phyloP scores from a whole-genome alignment of 805 yeast genomes.

The Candida multigemmis region DNA sequence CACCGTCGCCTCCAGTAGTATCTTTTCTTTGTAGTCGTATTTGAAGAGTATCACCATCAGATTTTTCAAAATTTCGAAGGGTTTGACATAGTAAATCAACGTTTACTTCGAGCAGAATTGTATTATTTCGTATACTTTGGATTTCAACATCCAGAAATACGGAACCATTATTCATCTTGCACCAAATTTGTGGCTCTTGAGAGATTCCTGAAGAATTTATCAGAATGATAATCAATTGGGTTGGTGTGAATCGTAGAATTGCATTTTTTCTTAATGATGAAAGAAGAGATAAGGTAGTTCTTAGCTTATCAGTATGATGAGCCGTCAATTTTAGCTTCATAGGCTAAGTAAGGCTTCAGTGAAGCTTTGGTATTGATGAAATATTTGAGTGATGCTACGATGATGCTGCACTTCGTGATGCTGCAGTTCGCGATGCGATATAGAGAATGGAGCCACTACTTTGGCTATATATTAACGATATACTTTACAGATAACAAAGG shows the following conservation, averaged over 20 bases:
- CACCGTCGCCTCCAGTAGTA: conserved; percentile 11
- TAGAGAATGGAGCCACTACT: too few relatives aligned
- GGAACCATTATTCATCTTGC: conserved; percentile 37
- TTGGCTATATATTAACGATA: too few relatives aligned
- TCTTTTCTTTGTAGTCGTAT: conserved; percentile 43
- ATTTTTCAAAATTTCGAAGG: conserved; percentile 44
- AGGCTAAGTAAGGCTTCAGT: too few relatives aligned
- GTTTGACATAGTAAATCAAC: conserved; percentile 53
- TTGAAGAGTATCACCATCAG: conserved; percentile 41
- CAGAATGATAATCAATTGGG: conserved; percentile 41
- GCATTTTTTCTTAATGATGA: conserved; percentile 45
- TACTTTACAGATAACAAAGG: too few relatives aligned
- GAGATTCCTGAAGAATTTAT: conserved; percentile 29
- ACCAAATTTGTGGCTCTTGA: conserved; percentile 62
- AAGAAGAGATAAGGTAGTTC: conserved; percentile 40
- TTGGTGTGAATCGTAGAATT: conserved; percentile 45
- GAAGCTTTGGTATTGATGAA: too few relatives aligned
- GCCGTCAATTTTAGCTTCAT: conserved; percentile 14
- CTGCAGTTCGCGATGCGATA: too few relatives aligned
- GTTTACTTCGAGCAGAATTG: conserved; percentile 53
- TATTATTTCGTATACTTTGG: conserved; percentile 42
- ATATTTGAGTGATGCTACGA: too few relatives aligned
- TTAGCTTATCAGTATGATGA: conserved; percentile 9
- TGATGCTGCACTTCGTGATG: too few relatives aligned
- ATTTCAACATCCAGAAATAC: conserved; percentile 44